Conservation (phyloP, 2,329 filamentous ascomycete species). For the Elsinoe perseae region DNA sequence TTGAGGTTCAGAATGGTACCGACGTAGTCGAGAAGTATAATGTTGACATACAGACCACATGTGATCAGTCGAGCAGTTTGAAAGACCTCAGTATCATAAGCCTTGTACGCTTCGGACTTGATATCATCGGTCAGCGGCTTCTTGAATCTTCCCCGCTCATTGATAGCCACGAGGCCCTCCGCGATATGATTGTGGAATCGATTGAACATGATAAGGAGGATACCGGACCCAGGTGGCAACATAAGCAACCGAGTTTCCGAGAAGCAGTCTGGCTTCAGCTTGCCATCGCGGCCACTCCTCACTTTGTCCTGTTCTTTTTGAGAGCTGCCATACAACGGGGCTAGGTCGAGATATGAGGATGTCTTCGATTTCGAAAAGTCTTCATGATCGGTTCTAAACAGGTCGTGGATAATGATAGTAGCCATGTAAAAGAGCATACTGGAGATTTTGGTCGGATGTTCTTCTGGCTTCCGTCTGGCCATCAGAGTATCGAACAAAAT, state of each 20-base stretch:
- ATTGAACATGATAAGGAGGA: constrained; percentile 60
- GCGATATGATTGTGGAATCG: constrained; percentile 82
- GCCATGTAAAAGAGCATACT: constrained; percentile 69
- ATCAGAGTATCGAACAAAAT: constrained; percentile 61
- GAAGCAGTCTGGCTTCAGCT: constrained; percentile 64
- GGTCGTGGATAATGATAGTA: constrained; percentile 55
- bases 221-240: constrained; percentile 62
- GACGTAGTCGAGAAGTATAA: constrained; percentile 47
- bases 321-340: constrained; percentile 65
- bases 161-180: constrained; percentile 71
- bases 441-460: constrained; percentile 65
- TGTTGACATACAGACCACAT: constrained; percentile 48
- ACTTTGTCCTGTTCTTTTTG: constrained; percentile 59
- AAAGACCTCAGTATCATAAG: constrained; percentile 43
- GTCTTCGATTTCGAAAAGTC: constrained; percentile 59
- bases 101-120: constrained; percentile 26
- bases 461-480: constrained; percentile 53
- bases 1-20: constrained; percentile 46
- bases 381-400: constrained; percentile 57
- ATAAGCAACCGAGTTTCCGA: constrained; percentile 56
- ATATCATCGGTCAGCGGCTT: constrained; percentile 51
- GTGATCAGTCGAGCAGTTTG: constrained; percentile 46
- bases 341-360: constrained; percentile 67
- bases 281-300: constrained; percentile 57
- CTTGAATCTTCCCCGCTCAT: constrained; percentile 71